Conservation (phyloP, 345 rosid species). For the Mallotus nudiflorus region DNA sequence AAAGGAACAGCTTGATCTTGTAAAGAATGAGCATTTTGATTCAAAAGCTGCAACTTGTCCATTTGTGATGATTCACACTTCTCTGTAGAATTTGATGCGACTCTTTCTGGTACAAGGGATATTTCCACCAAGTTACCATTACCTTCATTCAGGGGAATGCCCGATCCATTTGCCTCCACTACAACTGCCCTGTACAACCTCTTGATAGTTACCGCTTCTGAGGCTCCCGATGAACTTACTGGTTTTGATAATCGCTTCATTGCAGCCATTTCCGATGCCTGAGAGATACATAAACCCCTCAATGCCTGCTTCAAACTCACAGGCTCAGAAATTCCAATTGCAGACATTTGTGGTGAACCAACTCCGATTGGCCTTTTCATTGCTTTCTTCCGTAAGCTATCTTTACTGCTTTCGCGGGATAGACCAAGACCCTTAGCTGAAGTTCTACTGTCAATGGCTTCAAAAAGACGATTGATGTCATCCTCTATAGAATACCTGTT, state of each 20-base stretch:
- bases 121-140: constrained; percentile 55
- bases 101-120: constrained; percentile 58
- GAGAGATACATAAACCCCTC: constrained; percentile 77
- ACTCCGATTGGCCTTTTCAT: constrained; percentile 70
- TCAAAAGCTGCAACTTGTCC: constrained; percentile 26
- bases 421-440: constrained; percentile 39
- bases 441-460: constrained; percentile 51
- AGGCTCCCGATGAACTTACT: constrained; percentile 39
- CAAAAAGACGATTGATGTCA: constrained; percentile 69
- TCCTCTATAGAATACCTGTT: constrained; percentile 62
- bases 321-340: constrained; percentile 68
- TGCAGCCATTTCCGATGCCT: constrained; percentile 88
- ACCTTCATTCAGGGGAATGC: constrained; percentile 40
- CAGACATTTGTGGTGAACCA: constrained; percentile 54
- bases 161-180: constrained; percentile 58
- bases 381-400: constrained; percentile 52
- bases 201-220: constrained; percentile 63
- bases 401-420: constrained; percentile 34
- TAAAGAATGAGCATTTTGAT: constrained; percentile 27
- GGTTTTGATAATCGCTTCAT: constrained; percentile 66
- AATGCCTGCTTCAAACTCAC: constrained; percentile 82
- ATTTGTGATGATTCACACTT: constrained; percentile 33
- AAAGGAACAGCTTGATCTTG: constrained; percentile 14
- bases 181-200: constrained; percentile 62
- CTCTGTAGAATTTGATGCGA: constrained; percentile 27